Evolutionary conservation across 2,329 filamentous ascomycete genomes (phyloP).

Genomic region (Alternaria sp.): DNA sequence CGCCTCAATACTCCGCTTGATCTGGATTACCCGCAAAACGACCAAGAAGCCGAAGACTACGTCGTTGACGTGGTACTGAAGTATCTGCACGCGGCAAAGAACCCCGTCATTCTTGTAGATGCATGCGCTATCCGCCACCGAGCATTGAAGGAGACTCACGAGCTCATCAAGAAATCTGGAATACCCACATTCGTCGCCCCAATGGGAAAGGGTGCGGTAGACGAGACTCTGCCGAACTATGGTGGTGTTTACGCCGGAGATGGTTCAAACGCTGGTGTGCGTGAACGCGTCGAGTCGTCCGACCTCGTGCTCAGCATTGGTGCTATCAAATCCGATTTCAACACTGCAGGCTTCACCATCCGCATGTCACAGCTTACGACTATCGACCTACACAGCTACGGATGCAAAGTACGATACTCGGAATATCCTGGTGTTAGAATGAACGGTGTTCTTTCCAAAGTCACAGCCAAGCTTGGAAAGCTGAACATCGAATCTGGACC

Average conservation of each 20-base stretch:
- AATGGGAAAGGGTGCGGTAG: constrained; percentile 85
- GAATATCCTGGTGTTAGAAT: constrained; percentile 80
- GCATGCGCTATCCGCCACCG: constrained; percentile 81
- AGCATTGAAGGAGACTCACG: constrained; percentile 73
- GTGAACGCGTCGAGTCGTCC: constrained; percentile 68
- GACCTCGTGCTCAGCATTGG: constrained; percentile 76
- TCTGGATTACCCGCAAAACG: constrained; percentile 68
- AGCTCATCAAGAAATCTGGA: constrained; percentile 73
- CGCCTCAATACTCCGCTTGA: constrained; percentile 74
- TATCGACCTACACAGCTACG: constrained; percentile 80
- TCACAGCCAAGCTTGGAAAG: constrained; percentile 64
- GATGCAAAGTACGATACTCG: constrained; percentile 76
- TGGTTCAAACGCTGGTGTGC: constrained; percentile 70
- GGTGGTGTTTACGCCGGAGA: constrained; percentile 86
- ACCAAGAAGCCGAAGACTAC: constrained; percentile 75
- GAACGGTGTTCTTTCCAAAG: constrained; percentile 76
- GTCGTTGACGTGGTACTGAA: constrained; percentile 81
- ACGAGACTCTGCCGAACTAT: constrained; percentile 77
- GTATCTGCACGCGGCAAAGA: constrained; percentile 73
- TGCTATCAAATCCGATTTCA: constrained; percentile 76
- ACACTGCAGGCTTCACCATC: constrained; percentile 83
- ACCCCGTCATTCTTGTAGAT: constrained; percentile 81
- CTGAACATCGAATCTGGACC: constrained; percentile 63
- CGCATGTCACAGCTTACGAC: constrained; percentile 76
- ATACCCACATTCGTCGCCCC: constrained; percentile 87